phyloP scores from a whole-genome alignment of 148 eudicot genomes.

The Chenopodium berlandieri region DNA sequence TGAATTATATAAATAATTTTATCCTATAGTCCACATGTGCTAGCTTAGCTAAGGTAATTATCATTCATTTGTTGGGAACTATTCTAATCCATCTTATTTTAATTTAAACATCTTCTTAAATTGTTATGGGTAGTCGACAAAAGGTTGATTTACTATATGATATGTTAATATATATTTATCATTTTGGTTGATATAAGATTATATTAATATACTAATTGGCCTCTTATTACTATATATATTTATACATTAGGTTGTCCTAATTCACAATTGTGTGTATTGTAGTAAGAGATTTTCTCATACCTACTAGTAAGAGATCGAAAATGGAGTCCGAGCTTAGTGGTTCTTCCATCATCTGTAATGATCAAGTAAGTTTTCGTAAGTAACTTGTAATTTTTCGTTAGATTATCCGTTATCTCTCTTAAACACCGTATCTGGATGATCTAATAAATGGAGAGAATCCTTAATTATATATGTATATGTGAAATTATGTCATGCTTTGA shows the following conservation, averaged over 20 bases:
- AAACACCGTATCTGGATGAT: neutral
- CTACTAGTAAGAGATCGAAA: slow-evolving; percentile 4
- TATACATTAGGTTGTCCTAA: slow-evolving; percentile 24
- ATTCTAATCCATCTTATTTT: slow-evolving; percentile 20
- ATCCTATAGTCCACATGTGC: slow-evolving; percentile 12
- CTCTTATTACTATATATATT: neutral
- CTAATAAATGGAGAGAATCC: neutral
- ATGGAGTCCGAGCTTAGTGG: slow-evolving; percentile 26
- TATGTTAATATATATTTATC: neutral
- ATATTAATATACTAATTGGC: neutral
- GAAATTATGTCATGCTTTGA: no score
- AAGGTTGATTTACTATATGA: slow-evolving; percentile 8
- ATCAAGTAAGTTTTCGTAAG: slow-evolving; percentile 25
- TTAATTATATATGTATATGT: no score
- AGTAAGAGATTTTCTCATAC: neutral
- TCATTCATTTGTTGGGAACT: slow-evolving; percentile 21
- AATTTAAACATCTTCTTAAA: neutral
- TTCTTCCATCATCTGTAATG: slow-evolving; percentile 27
- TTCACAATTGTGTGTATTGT: slow-evolving; percentile 16
- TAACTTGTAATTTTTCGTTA: neutral
- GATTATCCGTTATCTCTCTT: neutral
- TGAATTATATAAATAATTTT: slow-evolving; percentile 5
- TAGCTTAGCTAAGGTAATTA: slow-evolving; percentile 12
- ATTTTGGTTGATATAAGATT: slow-evolving; percentile 17
- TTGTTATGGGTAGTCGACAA: slow-evolving; percentile 14